Evolutionary conservation across 768 basidiomycete species (phyloP).

Genomic region (Leccinum disarticulatum): DNA sequence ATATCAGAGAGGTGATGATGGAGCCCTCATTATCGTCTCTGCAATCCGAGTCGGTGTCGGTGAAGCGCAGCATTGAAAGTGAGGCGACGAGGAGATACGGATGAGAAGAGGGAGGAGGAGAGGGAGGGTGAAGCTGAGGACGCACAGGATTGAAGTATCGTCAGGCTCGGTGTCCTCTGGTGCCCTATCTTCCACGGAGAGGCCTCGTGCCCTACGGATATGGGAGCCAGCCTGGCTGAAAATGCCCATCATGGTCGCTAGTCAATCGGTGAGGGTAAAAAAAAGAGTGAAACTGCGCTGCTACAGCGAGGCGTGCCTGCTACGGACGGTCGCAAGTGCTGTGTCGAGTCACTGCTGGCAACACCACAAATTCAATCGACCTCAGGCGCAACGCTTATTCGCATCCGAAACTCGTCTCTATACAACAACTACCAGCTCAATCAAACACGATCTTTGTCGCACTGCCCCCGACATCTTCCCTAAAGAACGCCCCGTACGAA

Average conservation of each 20-base stretch:
- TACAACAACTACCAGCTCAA: constrained; percentile 26
- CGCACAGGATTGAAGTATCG: constrained; percentile 86
- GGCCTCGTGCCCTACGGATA: constrained; percentile 67
- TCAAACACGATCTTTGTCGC: constrained; percentile 80
- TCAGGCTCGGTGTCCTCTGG: constrained; percentile 85
- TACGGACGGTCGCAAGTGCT: neutral
- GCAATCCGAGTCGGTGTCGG: constrained; percentile 36
- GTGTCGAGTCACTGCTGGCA: neutral
- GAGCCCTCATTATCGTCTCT: constrained; percentile 95
- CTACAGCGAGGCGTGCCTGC: constrained; percentile 24
- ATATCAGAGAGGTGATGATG: constrained; percentile 81
- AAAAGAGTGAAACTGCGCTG: constrained; percentile 12
- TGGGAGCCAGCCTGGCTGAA: constrained; percentile 69
- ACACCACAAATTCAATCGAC: neutral
- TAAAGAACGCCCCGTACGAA: constrained; percentile 84
- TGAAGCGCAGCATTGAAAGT: constrained; percentile 29
- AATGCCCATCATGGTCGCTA: constrained; percentile 69
- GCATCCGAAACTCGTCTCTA: neutral
- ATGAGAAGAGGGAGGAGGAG: constrained; percentile 24
- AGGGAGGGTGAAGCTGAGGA: constrained; percentile 29
- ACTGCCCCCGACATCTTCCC: constrained; percentile 57
- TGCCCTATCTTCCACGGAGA: constrained; percentile 63
- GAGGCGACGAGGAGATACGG: constrained; percentile 6
- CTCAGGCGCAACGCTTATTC: neutral
- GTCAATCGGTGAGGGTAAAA: constrained; percentile 1